Conservation (phyloP, 2,329 filamentous ascomycete genomes). For the Nannizzia gypsea region DNA sequence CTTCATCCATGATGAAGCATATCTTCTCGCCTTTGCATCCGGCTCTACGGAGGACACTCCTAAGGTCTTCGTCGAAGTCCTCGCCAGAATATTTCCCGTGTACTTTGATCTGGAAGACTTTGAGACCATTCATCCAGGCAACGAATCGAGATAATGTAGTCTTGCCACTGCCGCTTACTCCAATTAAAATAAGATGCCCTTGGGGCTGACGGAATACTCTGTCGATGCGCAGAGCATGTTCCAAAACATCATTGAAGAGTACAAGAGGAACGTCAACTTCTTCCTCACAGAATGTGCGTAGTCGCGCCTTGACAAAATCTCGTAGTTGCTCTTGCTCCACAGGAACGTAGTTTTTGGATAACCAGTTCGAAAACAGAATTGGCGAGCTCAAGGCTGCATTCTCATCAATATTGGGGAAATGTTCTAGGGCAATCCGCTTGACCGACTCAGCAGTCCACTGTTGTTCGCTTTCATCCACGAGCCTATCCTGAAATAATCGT, state of each 20-base stretch:
- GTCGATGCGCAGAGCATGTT: conserved; percentile 96
- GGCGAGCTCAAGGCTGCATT: conserved; percentile 78
- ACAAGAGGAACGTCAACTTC: conserved; percentile 97
- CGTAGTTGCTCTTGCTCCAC: conserved; percentile 90
- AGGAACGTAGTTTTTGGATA: conserved; percentile 96
- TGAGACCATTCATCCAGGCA: conserved; percentile 99
- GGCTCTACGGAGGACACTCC: conserved; percentile 82
- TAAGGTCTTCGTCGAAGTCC: conserved; percentile 95
- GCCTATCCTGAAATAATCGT: conserved; percentile 90
- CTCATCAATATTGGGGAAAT: conserved; percentile 93
- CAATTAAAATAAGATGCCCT: conserved; percentile 94
- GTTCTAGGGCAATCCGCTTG: conserved; percentile 70
- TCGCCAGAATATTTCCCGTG: conserved; percentile 97
- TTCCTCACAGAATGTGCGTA: conserved; percentile 98
- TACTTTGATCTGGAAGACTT: conserved; percentile 99
- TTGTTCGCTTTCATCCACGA: conserved; percentile 87
- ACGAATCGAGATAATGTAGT: conserved; percentile 96
- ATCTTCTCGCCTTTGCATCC: conserved; percentile 99
- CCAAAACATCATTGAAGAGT: conserved; percentile 97
- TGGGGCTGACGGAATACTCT: conserved; percentile 97
- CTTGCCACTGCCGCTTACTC: conserved; percentile 96
- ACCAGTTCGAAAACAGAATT: conserved; percentile 98
- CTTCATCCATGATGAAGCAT: conserved; percentile 99
- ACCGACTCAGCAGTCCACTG: conserved; percentile 90
- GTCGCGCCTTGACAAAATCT: conserved; percentile 91